Percentiles rank a stretch among this genome's conserved stretches.
These are phyloP conservation scores for Olyra latifolia DNA, from an alignment of 176 grass and related monocot genomes.

Conservation along the genomic window DNA sequence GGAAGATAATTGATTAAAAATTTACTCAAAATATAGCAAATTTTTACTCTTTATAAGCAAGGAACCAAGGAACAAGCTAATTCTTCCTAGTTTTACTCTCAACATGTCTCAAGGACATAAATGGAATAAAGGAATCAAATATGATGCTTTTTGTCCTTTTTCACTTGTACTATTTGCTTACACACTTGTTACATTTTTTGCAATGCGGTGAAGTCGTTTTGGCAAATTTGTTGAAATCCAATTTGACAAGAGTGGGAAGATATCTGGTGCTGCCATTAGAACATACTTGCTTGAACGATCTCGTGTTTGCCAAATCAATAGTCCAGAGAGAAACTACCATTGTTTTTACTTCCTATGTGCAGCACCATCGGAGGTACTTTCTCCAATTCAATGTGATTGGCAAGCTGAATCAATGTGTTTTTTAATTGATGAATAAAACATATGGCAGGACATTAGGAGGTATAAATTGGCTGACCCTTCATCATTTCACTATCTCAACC, in stretches of 20 bases:
- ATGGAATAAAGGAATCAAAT: not conserved
- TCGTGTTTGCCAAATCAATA: conserved; percentile 90
- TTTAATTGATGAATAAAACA: conserved; percentile 17
- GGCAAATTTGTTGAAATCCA: conserved; percentile 99
- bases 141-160: conserved; percentile 9
- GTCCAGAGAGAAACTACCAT: conserved; percentile 98
- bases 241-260: conserved; percentile 88
- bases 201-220: conserved; percentile 71
- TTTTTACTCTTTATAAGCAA: conserved; percentile 17
- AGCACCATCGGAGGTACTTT: conserved; percentile 70
- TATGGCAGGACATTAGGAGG: conserved; percentile 66
- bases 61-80: not conserved
- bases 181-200: conserved; percentile 11
- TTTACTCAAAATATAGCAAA: conserved; percentile 28
- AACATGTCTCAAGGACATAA: not conserved
- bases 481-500: conserved; percentile 90
- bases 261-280: conserved; percentile 95
- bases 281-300: conserved; percentile 99
- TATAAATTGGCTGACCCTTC: conserved; percentile 70
- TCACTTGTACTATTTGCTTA: conserved; percentile 28
- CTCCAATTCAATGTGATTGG: conserved; percentile 5
- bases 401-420: conserved; percentile 18
- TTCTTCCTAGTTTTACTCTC: not conserved
- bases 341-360: conserved; percentile 98
- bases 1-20: conserved; percentile 1